Evolutionary conservation across 495 filamentous ascomycete genomes (phyloP).

Genomic region (Hypoxylon rickii): DNA sequence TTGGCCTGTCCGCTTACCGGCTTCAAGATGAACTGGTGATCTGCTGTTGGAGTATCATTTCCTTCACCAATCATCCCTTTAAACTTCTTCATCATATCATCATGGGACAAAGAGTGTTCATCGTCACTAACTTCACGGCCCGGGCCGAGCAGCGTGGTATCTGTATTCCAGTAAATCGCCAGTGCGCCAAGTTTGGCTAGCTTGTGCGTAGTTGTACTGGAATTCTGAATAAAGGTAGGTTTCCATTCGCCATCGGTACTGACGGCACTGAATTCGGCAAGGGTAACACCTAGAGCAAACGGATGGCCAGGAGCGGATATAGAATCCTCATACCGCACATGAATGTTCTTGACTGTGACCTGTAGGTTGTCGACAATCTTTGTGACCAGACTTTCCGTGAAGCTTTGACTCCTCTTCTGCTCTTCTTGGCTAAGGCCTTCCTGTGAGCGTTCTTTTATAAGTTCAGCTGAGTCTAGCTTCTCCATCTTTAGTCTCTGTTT

Average conservation of each 20-base stretch:
- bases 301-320: slow-evolving; percentile 93
- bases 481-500: slow-evolving; percentile 92
- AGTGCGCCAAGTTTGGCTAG: slow-evolving; percentile 84
- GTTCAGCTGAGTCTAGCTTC: slow-evolving; percentile 91
- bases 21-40: slow-evolving; percentile 92
- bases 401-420: slow-evolving; percentile 93
- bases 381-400: slow-evolving; percentile 89
- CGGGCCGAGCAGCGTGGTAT: slow-evolving; percentile 77
- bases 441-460: slow-evolving; percentile 86
- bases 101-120: slow-evolving; percentile 55
- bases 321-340: slow-evolving; percentile 97
- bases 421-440: slow-evolving; percentile 94
- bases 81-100: slow-evolving; percentile 75
- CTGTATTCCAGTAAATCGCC: slow-evolving; percentile 97
- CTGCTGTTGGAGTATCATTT: slow-evolving; percentile 52
- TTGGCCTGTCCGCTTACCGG: slow-evolving; percentile 92
- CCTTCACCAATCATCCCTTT: slow-evolving; percentile 73
- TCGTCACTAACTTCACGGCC: slow-evolving; percentile 70
- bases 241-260: slow-evolving; percentile 94
- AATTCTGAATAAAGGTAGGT: slow-evolving; percentile 90
- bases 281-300: slow-evolving; percentile 86
- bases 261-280: slow-evolving; percentile 93
- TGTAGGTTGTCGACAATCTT: slow-evolving; percentile 98
- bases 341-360: slow-evolving; percentile 96
- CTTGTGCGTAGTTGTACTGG: slow-evolving; percentile 83